Percentiles rank a stretch among this genome's conserved stretches.
phyloP scores from a whole-genome alignment of 306 rosid species.

The Cicer pinnatifidum region DNA sequence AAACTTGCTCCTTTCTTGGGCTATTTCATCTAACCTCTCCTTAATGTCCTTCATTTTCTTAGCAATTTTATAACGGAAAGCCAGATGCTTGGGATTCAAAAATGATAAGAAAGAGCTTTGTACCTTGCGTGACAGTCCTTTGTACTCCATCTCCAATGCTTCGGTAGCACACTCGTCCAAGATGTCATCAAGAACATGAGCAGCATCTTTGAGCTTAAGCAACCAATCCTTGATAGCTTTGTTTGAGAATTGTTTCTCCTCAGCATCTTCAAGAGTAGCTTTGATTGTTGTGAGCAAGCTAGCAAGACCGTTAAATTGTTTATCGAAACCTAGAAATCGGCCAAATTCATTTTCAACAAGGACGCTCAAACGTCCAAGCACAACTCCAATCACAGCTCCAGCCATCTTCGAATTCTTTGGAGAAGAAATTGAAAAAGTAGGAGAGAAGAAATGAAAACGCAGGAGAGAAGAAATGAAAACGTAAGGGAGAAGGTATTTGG shows the following conservation, averaged over 20 bases:
- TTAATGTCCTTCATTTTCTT: constrained; percentile 20
- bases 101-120: background rate
- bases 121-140: constrained; percentile 5
- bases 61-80: constrained; percentile 14
- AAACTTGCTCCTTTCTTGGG: constrained; percentile 18
- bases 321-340: background rate
- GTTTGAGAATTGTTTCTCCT: constrained; percentile 36
- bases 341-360: constrained; percentile 10
- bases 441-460: no score
- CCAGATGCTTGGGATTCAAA: constrained; percentile 8
- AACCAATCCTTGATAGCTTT: constrained; percentile 37
- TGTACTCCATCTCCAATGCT: background rate
- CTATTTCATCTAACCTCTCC: constrained; percentile 10
- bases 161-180: constrained; percentile 38
- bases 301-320: background rate
- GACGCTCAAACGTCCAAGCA: constrained; percentile 7
- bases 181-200: constrained; percentile 38
- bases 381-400: background rate
- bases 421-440: no score
- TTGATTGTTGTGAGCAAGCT: constrained; percentile 35
- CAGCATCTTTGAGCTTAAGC: constrained; percentile 26
- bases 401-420: background rate
- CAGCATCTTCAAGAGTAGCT: constrained; percentile 47
- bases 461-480: no score
- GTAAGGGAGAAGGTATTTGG: no score